These are phyloP conservation scores for Coniophora puteana DNA, from an alignment of 1,284 basidiomycete species.

Conservation along the genomic window DNA sequence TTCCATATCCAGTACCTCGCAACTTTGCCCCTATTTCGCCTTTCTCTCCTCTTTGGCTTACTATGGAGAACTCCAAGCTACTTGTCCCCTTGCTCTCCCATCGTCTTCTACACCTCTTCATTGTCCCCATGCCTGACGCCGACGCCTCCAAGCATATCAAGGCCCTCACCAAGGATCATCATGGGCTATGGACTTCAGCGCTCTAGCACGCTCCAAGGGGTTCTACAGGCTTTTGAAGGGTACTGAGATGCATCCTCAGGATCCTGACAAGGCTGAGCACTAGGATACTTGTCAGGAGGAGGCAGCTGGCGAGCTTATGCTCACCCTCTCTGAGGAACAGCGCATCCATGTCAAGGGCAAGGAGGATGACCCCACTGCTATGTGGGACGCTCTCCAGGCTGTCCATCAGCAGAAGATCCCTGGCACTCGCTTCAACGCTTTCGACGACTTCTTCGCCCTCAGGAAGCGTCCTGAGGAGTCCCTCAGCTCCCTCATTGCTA, in stretches of 20 bases:
- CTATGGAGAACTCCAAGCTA: no score
- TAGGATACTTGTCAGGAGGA: conserved; percentile 7
- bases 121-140: no score
- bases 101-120: no score
- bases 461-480: no score
- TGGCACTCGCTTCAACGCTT: no score
- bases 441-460: no score
- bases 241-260: not conserved
- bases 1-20: no score
- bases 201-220: conserved; percentile 2
- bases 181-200: conserved; percentile 8
- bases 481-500: no score
- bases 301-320: conserved; percentile 4
- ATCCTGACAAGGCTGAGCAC: not conserved
- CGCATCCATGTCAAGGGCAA: conserved; percentile 1
- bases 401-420: no score
- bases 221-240: conserved; percentile 3
- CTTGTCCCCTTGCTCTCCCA: no score
- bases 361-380: conserved; percentile 4
- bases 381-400: conserved; percentile 6
- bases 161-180: not conserved
- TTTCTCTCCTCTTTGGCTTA: no score
- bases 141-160: not conserved
- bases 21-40: no score
- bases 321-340: conserved; percentile 1